Evolutionary conservation across 148 eudicot genomes (phyloP).

Genomic region (Rhododendron ovatum): DNA sequence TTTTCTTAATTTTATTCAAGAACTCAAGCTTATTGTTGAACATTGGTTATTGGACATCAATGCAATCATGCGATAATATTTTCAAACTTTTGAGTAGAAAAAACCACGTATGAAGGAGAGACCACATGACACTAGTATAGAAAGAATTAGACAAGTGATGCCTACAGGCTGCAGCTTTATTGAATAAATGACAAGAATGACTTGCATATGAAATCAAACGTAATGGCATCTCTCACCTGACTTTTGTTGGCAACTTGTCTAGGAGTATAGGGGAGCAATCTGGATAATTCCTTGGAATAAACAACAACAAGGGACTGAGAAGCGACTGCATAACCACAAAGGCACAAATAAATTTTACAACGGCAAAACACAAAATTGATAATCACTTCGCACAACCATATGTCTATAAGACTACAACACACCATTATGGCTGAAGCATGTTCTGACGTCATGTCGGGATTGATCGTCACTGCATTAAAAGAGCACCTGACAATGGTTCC

Average conservation of each 20-base stretch:
- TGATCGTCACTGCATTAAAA: constrained; percentile 57
- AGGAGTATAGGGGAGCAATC: constrained; percentile 68
- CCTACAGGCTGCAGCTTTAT: not conserved
- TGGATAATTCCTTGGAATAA: constrained; percentile 82
- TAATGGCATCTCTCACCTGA: constrained; percentile 45
- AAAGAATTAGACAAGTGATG: not conserved
- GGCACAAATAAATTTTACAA: constrained; percentile 2
- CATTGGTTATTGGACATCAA: not conserved
- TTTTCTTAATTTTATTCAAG: not conserved
- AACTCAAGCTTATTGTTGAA: not conserved
- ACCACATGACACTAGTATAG: not conserved
- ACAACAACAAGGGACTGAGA: constrained; percentile 66
- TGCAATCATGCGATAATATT: not conserved
- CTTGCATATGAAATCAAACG: not conserved
- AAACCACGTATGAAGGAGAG: not conserved
- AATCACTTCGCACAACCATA: not conserved
- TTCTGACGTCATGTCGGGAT: constrained; percentile 59
- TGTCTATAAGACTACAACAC: constrained; percentile 15
- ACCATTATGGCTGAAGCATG: constrained; percentile 72
- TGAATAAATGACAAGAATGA: not conserved
- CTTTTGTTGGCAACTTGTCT: constrained; percentile 73
- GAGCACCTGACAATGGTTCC: constrained; percentile 70
- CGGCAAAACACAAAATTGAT: not conserved
- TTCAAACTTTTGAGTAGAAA: not conserved
- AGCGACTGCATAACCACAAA: constrained; percentile 49